These are phyloP conservation scores for Glonium stellatum DNA, from an alignment of 495 filamentous ascomycete species.

Conservation along the genomic window DNA sequence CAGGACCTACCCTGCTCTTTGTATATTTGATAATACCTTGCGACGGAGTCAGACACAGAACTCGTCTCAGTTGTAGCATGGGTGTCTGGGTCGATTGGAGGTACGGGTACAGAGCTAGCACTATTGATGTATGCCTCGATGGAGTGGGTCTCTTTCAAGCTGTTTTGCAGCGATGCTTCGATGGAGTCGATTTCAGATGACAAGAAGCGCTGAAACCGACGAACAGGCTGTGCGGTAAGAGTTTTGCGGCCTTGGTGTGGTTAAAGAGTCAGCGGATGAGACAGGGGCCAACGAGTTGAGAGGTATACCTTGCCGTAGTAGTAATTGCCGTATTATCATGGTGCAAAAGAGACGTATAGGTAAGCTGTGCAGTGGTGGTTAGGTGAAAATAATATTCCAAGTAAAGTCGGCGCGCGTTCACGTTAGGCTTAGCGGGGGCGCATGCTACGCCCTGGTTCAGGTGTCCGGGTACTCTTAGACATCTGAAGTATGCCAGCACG, in stretches of 20 bases:
- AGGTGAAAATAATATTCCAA: not conserved
- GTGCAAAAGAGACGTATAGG: not conserved
- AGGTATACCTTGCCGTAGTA: constrained; percentile 20
- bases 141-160: constrained; percentile 20
- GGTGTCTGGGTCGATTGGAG: constrained; percentile 10
- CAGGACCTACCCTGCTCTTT: constrained; percentile 20
- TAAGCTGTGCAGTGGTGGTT: not conserved
- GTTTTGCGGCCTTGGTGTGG: constrained; percentile 8
- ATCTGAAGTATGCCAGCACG: not conserved
- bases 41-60: constrained; percentile 10
- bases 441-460: not conserved
- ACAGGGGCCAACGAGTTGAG: too few species aligned
- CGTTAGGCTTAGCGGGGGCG: not conserved
- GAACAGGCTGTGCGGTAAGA: not conserved
- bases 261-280: constrained; percentile 3
- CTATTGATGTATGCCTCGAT: constrained; percentile 23
- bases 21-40: constrained; percentile 24
- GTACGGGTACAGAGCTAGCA: not conserved
- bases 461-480: not conserved
- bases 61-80: constrained; percentile 1
- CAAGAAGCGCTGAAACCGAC: not conserved
- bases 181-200: constrained; percentile 19
- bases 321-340: constrained; percentile 32
- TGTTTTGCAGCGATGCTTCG: constrained; percentile 18
- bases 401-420: not conserved